Conservation (phyloP, 495 filamentous ascomycete species). For the Glarea lozoyensis region DNA sequence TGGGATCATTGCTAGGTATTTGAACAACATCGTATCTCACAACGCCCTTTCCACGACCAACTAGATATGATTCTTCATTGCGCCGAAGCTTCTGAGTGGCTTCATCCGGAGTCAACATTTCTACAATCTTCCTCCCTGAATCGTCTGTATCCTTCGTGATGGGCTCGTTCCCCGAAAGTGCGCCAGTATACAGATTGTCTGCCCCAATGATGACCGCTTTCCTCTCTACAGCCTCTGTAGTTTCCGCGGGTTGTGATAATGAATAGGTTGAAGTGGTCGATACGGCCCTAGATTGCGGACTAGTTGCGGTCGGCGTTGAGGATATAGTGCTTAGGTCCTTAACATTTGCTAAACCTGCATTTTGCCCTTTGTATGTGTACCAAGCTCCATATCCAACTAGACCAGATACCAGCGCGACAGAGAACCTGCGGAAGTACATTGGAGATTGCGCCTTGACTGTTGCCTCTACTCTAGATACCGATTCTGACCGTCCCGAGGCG, state of each 20-base stretch:
- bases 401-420: conserved; percentile 49
- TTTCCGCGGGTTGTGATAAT: conserved; percentile 5
- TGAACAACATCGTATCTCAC: conserved; percentile 94
- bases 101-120: conserved; percentile 95
- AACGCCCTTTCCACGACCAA: conserved; percentile 84
- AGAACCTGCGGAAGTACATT: conserved; percentile 58
- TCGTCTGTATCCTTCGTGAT: conserved; percentile 76
- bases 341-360: conserved; percentile 1
- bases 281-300: conserved; percentile 6
- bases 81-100: conserved; percentile 80
- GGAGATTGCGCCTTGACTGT: conserved; percentile 33
- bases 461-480: conserved; percentile 28
- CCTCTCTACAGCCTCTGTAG: conserved; percentile 7
- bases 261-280: conserved; percentile 4
- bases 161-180: conserved; percentile 70
- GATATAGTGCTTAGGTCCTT: neutral
- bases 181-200: conserved; percentile 75
- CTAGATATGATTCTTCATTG: conserved; percentile 83
- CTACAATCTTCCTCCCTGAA: conserved; percentile 72
- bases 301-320: neutral
- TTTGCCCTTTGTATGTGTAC: conserved; percentile 45
- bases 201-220: conserved; percentile 68
- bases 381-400: conserved; percentile 57
- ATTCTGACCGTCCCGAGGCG: conserved; percentile 31
- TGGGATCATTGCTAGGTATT: conserved; percentile 91